Conservation (phyloP, 768 basidiomycete species). For the Fibroporia radiculosa region DNA sequence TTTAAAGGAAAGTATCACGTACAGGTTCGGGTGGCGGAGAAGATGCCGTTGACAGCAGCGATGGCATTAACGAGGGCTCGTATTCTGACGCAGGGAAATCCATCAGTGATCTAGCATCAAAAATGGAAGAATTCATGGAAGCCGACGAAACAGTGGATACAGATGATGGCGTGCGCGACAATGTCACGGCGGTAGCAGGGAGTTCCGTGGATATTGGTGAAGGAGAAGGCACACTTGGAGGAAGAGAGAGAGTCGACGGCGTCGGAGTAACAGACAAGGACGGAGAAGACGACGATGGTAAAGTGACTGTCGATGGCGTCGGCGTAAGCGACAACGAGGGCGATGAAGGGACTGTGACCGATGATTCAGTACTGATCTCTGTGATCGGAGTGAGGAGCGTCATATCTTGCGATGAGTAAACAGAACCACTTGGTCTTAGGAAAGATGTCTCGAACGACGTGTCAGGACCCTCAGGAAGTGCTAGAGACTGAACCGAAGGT, state of each 20-base stretch:
- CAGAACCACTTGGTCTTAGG: slow-evolving; percentile 49
- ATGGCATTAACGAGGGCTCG: slow-evolving; percentile 48
- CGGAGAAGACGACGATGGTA: slow-evolving; percentile 20
- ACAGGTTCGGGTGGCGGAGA: slow-evolving; percentile 21
- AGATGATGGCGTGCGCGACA: slow-evolving; percentile 21
- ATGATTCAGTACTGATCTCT: slow-evolving; percentile 20
- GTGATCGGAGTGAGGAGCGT: slow-evolving; percentile 28
- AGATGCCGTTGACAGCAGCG: slow-evolving; percentile 36
- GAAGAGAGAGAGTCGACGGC: slow-evolving; percentile 23
- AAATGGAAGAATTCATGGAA: slow-evolving; percentile 23
- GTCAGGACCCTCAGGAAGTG: slow-evolving; percentile 54
- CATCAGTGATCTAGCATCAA: slow-evolving; percentile 19
- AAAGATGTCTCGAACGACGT: slow-evolving; percentile 69
- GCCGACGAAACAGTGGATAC: slow-evolving; percentile 24
- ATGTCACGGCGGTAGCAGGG: slow-evolving; percentile 5
- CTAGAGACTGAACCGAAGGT: slow-evolving; percentile 44
- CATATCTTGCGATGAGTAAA: slow-evolving; percentile 15
- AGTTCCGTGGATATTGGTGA: slow-evolving; percentile 14
- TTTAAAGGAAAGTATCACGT: slow-evolving; percentile 10
- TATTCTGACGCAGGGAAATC: slow-evolving; percentile 15
- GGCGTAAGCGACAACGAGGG: slow-evolving; percentile 23
- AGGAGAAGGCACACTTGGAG: slow-evolving; percentile 25
- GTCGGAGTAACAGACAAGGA: slow-evolving; percentile 24
- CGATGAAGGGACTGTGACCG: slow-evolving; percentile 19
- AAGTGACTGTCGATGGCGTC: slow-evolving; percentile 21